phyloP scores from a whole-genome alignment of 257 asterid genomes.

The Rhazya stricta region DNA sequence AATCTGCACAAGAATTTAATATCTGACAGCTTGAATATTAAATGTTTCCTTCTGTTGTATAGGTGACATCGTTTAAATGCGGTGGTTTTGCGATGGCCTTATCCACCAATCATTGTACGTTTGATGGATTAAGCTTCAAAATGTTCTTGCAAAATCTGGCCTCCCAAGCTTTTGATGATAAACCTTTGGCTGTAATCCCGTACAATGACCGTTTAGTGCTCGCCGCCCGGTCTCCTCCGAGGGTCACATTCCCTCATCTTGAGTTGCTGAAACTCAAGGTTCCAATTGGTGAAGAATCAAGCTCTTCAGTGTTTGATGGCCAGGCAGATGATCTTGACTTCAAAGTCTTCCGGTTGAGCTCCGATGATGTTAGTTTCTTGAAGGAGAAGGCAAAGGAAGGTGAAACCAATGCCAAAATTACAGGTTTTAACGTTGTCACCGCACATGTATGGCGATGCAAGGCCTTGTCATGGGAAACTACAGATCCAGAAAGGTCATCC shows the following conservation, averaged over 20 bases:
- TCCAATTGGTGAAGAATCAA: constrained; percentile 42
- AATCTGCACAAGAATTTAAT: no score
- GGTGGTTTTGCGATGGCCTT: constrained; percentile 74
- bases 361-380: constrained; percentile 35
- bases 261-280: constrained; percentile 62
- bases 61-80: constrained; percentile 83
- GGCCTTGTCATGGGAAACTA: constrained; percentile 41
- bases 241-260: constrained; percentile 73
- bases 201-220: constrained; percentile 62
- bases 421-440: constrained; percentile 68
- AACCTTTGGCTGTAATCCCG: constrained; percentile 53
- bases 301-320: constrained; percentile 45
- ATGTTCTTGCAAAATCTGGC: constrained; percentile 65
- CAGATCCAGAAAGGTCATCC: constrained; percentile 31
- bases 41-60: background rate
- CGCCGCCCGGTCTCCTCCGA: constrained; percentile 79
- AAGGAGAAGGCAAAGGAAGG: constrained; percentile 42
- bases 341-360: constrained; percentile 48
- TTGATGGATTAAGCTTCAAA: constrained; percentile 72
- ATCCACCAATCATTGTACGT: constrained; percentile 58
- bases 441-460: constrained; percentile 85
- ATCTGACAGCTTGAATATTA: background rate
- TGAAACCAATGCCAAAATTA: constrained; percentile 24
- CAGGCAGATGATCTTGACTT: constrained; percentile 47
- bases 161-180: constrained; percentile 66